Evolutionary conservation across 2,329 filamentous ascomycete species (phyloP).

Genomic region (Hypomyces perniciosus): DNA sequence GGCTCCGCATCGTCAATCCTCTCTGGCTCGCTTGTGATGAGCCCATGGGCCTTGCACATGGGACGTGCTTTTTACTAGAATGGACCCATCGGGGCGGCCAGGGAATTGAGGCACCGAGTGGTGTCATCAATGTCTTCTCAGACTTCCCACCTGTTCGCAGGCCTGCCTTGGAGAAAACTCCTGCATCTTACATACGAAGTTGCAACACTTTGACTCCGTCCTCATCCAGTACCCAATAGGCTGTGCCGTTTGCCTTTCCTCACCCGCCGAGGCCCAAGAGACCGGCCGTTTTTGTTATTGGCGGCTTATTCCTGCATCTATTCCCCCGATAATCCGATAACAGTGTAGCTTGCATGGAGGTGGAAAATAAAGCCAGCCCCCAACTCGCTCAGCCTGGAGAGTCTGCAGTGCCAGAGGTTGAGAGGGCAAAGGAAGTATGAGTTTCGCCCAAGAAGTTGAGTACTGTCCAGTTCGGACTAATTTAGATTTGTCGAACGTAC

Average conservation of each 20-base stretch:
- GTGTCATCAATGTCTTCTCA: constrained; percentile 24
- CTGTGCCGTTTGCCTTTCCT: constrained; percentile 10
- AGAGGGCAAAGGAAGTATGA: constrained; percentile 37
- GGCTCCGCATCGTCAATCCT: constrained; percentile 14
- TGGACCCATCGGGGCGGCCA: constrained; percentile 7
- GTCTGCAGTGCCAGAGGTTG: constrained; percentile 18
- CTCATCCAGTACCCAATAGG: constrained; percentile 11
- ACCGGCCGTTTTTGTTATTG: constrained; percentile 13
- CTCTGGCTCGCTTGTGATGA: constrained; percentile 12
- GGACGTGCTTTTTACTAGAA: constrained; percentile 10
- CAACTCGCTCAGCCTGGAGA: constrained; percentile 21
- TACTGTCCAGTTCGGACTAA: constrained; percentile 35
- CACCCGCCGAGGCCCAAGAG: constrained; percentile 16
- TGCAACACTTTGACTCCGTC: constrained; percentile 4
- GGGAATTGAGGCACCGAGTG: constrained; percentile 11
- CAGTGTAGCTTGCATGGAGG: constrained; percentile 25
- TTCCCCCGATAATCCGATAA: constrained; percentile 26
- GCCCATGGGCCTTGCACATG: constrained; percentile 10
- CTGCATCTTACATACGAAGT: constrained; percentile 25
- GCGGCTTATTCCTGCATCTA: constrained; percentile 24
- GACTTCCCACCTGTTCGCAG: constrained; percentile 28
- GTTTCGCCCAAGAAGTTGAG: constrained; percentile 29
- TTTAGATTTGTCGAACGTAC: constrained; percentile 32
- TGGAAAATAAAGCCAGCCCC: constrained; percentile 28
- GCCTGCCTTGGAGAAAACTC: constrained; percentile 23